Evolutionary conservation across 371 early-diverging fungal species (phyloP), one percentile per base, ranked within the genome.

Genomic region (Apophysomyces elegans): DNA sequence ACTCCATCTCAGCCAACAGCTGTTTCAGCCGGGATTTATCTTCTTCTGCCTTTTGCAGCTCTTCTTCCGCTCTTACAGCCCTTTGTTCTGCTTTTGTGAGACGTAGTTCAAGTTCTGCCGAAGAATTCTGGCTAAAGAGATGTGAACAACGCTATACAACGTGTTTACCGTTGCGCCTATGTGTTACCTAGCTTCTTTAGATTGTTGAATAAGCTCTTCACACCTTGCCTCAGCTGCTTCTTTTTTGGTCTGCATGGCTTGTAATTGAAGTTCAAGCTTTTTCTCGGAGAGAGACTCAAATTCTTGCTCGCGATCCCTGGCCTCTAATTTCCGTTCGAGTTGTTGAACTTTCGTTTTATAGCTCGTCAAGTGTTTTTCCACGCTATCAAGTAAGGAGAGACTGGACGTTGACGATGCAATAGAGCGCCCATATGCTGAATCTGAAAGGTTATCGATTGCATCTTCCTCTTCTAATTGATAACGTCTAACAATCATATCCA

Each of bases 241-340:
- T n/a, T 69, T 66, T 21, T 71, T 68, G 0, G 71, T 67, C 38
- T 76, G 74, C 56, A 67, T 61, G n/a, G 68, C 70, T 32, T 67
- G 68, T 7, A 79, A 56, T n/a, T 79, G 76, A 37, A 73, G 59
- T 18, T 75, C 73, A 7, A 71, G 58, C 39, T 77, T 75, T 44
- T 77, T 79, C 37, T 63, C 67, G 5, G 77, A 61, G 38, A 67
- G 54, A 18, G 68, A 43, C 32, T 75, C 70, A 1, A 78, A 6
- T 2, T 68, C 71, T 6, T 67, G 54, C 16, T 64, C 58, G 36
- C 76, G 74, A 37, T 76, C 61, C 7, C 44, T 62, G 9, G 70
- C 37, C 8, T 63, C 68, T 0, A 75, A 45, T 39, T 74, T 62
- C 2, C 63, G 60, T 36, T 76, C 71, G 8, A 74, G 54, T 3